phyloP scores from a whole-genome alignment of 305 asterid genomes.

The Petunia hybrid region DNA sequence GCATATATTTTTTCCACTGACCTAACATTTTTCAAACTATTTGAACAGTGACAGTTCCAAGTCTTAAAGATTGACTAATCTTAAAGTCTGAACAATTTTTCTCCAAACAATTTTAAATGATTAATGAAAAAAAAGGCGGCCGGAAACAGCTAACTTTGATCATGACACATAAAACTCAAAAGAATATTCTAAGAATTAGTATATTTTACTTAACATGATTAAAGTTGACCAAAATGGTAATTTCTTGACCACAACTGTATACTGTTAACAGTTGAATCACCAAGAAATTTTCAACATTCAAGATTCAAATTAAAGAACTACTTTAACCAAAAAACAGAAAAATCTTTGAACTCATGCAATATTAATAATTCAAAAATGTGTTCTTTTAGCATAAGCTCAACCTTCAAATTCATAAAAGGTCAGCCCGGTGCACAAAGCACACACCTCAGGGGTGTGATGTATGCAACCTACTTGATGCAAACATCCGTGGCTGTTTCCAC shows the following conservation, averaged over 20 bases:
- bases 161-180: background rate
- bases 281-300: constrained; percentile 19
- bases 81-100: background rate
- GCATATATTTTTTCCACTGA: constrained; percentile 14
- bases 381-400: no score
- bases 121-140: background rate
- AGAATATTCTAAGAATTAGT: constrained; percentile 1
- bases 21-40: constrained; percentile 15
- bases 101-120: background rate
- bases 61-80: background rate
- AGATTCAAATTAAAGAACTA: background rate
- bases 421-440: no score
- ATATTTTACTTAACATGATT: background rate
- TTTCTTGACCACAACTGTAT: constrained; percentile 1
- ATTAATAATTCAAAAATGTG: background rate
- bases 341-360: background rate
- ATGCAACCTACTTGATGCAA: no score
- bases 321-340: background rate
- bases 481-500: no score
- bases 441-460: no score
- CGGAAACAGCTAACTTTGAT: background rate
- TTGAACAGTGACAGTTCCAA: constrained; percentile 4
- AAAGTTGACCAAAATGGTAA: constrained; percentile 5
- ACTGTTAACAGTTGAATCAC: background rate
- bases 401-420: no score